Conservation (phyloP, 345 rosid genomes). For the Microthlaspi erraticum region DNA sequence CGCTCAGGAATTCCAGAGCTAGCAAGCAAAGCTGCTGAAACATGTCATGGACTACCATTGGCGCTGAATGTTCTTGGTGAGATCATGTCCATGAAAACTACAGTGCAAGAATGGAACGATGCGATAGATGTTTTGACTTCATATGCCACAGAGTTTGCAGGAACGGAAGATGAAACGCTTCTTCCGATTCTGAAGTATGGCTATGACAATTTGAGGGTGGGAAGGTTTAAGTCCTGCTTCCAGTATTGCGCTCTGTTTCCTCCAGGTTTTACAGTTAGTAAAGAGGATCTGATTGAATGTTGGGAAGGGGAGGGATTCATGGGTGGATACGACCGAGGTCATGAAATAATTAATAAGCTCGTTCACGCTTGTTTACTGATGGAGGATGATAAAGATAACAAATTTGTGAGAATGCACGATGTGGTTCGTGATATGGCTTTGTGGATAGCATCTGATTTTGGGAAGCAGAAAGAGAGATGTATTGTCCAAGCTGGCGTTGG, state of each 20-base stretch:
- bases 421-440: constrained; percentile 17
- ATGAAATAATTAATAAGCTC: neutral
- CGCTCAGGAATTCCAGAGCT: constrained; percentile 33
- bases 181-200: constrained; percentile 11
- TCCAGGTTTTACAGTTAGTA: neutral
- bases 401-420: neutral
- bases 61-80: constrained; percentile 46
- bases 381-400: neutral
- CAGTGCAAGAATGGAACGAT: constrained; percentile 41
- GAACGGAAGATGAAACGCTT: constrained; percentile 38
- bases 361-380: constrained; percentile 2
- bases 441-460: constrained; percentile 10
- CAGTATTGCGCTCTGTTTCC: constrained; percentile 12
- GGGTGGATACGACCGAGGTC: neutral
- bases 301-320: constrained; percentile 12
- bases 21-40: constrained; percentile 34
- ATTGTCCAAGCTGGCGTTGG: constrained; percentile 14
- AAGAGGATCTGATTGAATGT: neutral
- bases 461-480: neutral
- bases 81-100: constrained; percentile 44
- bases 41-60: constrained; percentile 49
- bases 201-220: constrained; percentile 7
- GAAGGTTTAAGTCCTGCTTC: constrained; percentile 3
- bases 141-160: constrained; percentile 30
- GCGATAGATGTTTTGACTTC: constrained; percentile 39